These are phyloP conservation scores for Sclerotinia glacialis DNA, from an alignment of 2,329 filamentous ascomycete genomes.

Conservation along the genomic window DNA sequence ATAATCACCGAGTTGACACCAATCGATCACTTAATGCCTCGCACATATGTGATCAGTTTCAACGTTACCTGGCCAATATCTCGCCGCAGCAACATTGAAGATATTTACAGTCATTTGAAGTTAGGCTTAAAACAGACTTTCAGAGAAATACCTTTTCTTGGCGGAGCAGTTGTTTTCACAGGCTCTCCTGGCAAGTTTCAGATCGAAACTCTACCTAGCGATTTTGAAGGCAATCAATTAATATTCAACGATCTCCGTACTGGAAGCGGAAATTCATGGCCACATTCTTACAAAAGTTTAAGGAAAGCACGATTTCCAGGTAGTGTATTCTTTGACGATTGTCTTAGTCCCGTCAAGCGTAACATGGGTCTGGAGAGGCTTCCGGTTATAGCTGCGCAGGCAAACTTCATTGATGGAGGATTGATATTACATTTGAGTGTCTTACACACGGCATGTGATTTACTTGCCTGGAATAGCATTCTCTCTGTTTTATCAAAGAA, in stretches of 20 bases:
- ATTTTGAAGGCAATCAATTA: conserved; percentile 8
- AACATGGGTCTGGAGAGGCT: not conserved
- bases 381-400: conserved; percentile 11
- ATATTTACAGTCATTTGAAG: conserved; percentile 10
- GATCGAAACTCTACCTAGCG: conserved; percentile 4
- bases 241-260: conserved; percentile 11
- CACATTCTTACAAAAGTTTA: conserved; percentile 13
- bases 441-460: conserved; percentile 16
- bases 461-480: conserved; percentile 2
- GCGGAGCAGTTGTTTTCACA: not conserved
- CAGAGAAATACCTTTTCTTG: conserved; percentile 11
- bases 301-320: conserved; percentile 10
- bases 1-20: conserved; percentile 16
- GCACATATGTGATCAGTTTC: conserved; percentile 7
- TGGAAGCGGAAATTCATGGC: not conserved
- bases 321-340: not conserved
- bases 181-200: not conserved
- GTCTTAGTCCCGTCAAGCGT: not conserved
- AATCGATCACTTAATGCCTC: conserved; percentile 17
- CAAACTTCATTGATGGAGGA: conserved; percentile 18
- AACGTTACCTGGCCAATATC: not conserved
- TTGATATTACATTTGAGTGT: conserved; percentile 19
- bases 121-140: conserved; percentile 10
- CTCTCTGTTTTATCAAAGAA: not conserved
- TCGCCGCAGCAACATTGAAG: conserved; percentile 13